Conservation (phyloP, 1,284 basidiomycete species). For the Hymenochaete sp. region DNA sequence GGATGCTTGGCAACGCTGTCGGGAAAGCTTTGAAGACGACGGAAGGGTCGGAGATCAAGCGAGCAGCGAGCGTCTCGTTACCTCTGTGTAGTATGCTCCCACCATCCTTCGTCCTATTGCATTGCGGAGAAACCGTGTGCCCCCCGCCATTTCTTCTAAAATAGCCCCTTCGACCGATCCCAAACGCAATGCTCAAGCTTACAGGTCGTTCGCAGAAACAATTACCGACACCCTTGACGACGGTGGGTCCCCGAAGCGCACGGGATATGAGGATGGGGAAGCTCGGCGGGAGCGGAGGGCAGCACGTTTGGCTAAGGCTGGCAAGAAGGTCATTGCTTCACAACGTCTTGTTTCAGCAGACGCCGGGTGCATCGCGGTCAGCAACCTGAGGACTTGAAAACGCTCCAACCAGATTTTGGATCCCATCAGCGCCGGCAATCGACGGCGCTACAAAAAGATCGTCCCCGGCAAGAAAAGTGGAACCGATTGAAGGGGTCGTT, state of each 20-base stretch:
- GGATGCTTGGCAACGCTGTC: conserved; percentile 92
- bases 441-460: conserved; percentile 75
- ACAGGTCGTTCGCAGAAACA: conserved; percentile 86
- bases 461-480: conserved; percentile 70
- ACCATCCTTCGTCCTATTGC: neutral
- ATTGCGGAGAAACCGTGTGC: conserved; percentile 71
- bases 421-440: conserved; percentile 66
- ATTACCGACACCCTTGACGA: conserved; percentile 92
- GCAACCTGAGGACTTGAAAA: conserved; percentile 7
- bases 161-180: conserved; percentile 84
- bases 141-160: conserved; percentile 68
- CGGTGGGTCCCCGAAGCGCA: conserved; percentile 84
- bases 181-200: conserved; percentile 90
- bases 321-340: conserved; percentile 46
- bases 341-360: conserved; percentile 53
- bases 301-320: conserved; percentile 73
- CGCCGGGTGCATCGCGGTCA: conserved; percentile 55
- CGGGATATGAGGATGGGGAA: conserved; percentile 91
- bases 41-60: conserved; percentile 91
- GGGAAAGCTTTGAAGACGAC: conserved; percentile 82
- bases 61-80: conserved; percentile 51
- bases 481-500: conserved; percentile 65
- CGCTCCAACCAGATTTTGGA: neutral
- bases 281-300: conserved; percentile 70
- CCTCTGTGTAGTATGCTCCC: neutral